Evolutionary conservation across 352 stramenopile genomes (phyloP), one percentile per base, ranked within the genome.

Genomic region (Aphanomyces stellatus): DNA sequence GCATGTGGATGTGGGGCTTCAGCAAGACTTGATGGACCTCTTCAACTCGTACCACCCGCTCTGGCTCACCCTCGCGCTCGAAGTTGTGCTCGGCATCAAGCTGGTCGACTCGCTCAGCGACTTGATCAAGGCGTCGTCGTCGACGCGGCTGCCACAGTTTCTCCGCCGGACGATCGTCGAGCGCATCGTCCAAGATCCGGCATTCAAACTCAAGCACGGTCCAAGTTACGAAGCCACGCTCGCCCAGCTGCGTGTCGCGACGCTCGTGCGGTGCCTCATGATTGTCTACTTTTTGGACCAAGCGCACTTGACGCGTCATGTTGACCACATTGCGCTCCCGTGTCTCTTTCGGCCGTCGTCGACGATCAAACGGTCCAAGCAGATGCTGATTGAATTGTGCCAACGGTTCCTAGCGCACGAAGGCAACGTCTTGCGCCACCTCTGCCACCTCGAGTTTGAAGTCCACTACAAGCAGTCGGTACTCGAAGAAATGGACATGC

Each of bases 401-500:
- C 77, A 95, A 41, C 74, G 97, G 42, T 98, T 97, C 72, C 72
- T 99, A 28, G 86, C 84, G 7, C 84, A 81, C 30, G 93, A 99
- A 85, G 96, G 96, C 19, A 91, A 97, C 59, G 95, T 99, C 56
- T 82, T 98, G 41, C 95, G 92, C 31, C 96, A 99, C 72, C 65
- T 99, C 27, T 81, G 80, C 43, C 78, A 85, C 25, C 69, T 96
- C 24, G 86, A 95, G 22, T 93, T 98, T 55, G 82, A 71, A 24
- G 76, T 98, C 5, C 78, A 60, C 22, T 95, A 98, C 70, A 73
- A 93, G 33, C 97, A 99, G 76, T 87, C 82, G 8, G 76, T 90
- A 0, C 69, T 99, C 37, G 95, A 99, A 69, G 97, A 99, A 72
- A 87, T 98, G 46, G 82, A 98, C 70, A 90, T 98, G 43, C 74